These are phyloP conservation scores for Apophysomyces sp. DNA, from an alignment of 371 early-diverging fungal species.

Conservation along the genomic window DNA sequence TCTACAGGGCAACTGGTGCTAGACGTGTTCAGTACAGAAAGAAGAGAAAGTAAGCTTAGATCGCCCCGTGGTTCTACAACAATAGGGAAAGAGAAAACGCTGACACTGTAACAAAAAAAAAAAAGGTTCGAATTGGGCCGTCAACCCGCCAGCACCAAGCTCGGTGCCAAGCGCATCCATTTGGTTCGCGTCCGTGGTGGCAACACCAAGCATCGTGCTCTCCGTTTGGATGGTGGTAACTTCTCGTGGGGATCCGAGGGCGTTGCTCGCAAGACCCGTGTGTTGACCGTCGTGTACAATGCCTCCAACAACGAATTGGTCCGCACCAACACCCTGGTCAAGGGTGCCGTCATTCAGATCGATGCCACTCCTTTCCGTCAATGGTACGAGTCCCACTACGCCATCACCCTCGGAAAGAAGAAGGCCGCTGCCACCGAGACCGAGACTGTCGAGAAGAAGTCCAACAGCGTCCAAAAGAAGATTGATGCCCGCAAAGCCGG, in stretches of 20 bases:
- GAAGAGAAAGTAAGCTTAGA: not conserved
- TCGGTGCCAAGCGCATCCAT: slow-evolving; percentile 94
- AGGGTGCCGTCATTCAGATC: slow-evolving; percentile 95
- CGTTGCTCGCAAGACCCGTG: slow-evolving; percentile 88
- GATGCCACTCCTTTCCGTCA: slow-evolving; percentile 97
- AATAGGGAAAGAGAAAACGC: not conserved
- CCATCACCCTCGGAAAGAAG: slow-evolving; percentile 80
- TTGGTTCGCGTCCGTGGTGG: slow-evolving; percentile 97
- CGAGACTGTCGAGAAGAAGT: slow-evolving; percentile 74
- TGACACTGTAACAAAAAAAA: not conserved
- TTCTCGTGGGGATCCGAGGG: slow-evolving; percentile 95
- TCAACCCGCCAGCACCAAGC: slow-evolving; percentile 97
- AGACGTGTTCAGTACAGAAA: slow-evolving; percentile 2
- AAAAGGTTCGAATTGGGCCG: slow-evolving; percentile 96
- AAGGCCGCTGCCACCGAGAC: slow-evolving; percentile 49
- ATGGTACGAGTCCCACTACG: slow-evolving; percentile 95
- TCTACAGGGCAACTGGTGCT: not conserved
- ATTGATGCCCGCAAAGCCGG: slow-evolving; percentile 73
- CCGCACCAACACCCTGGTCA: slow-evolving; percentile 98
- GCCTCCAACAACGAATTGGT: slow-evolving; percentile 99
- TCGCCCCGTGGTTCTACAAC: too few species aligned
- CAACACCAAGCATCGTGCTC: slow-evolving; percentile 94
- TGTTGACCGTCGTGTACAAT: slow-evolving; percentile 97
- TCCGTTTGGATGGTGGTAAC: slow-evolving; percentile 94
- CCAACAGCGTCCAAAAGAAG: slow-evolving; percentile 86